These are phyloP conservation scores for Chlamydomonas applanata DNA, from an alignment of 139 green algal species.

Conservation along the genomic window DNA sequence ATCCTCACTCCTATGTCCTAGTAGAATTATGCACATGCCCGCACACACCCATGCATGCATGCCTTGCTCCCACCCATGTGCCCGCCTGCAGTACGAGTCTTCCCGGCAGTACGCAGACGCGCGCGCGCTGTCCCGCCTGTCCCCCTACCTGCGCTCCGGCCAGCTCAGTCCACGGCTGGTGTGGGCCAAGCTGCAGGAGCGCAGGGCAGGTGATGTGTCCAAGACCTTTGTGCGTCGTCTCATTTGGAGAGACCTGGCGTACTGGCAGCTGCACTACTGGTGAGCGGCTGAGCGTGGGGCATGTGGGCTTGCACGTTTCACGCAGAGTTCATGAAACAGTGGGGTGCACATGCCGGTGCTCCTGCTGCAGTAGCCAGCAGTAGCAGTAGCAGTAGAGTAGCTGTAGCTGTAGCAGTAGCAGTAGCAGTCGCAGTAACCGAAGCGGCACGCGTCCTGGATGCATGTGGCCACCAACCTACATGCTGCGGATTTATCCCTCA, in stretches of 20 bases:
- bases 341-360: too few relatives aligned
- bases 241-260: constrained; percentile 68
- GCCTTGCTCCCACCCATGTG: neutral
- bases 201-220: constrained; percentile 23
- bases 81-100: constrained; percentile 41
- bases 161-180: constrained; percentile 48
- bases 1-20: too few relatives aligned
- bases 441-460: too few relatives aligned
- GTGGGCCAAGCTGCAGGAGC: constrained; percentile 22
- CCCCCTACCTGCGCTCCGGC: constrained; percentile 59
- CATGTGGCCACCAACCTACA: too few relatives aligned
- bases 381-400: too few relatives aligned
- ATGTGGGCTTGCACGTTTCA: too few relatives aligned
- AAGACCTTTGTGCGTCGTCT: constrained; percentile 63
- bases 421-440: too few relatives aligned
- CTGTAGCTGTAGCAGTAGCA: too few relatives aligned
- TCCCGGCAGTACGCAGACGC: constrained; percentile 41
- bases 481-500: too few relatives aligned
- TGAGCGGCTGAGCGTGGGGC: too few relatives aligned
- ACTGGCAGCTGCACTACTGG: constrained; percentile 74
- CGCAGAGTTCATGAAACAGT: neutral
- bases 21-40: too few relatives aligned
- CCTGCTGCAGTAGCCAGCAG: too few relatives aligned
- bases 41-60: constrained; percentile 2
- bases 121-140: constrained; percentile 49